Evolutionary conservation across 371 early-diverging fungal genomes (phyloP), one percentile per base, ranked within the genome.

Genomic region (Rhizopus arrhizus): DNA sequence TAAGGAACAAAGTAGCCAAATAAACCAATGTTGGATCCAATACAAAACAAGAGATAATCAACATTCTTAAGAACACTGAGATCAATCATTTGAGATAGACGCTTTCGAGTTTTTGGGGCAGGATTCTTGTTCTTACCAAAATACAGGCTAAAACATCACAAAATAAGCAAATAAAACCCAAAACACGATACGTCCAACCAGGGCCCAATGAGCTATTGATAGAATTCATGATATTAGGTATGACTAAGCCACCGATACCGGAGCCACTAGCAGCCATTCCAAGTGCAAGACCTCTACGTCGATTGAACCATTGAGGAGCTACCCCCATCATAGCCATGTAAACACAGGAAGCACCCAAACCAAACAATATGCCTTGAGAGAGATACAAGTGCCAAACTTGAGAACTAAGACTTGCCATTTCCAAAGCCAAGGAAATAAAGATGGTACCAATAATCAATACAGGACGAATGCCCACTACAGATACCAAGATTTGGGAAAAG

Each of bases 231-330:
- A 92, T 62, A 13, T 89, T 86, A 0, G 88, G 81, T 56, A 91
- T 69, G 13, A 85, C 74, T 2, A 92, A 73, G 1, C 92, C 92
- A 33, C 94, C 94, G 41, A 91, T 72, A 6, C 94, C 94, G 4
- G 86, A 81, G 9, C 94, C 94, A 64, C 89, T 77, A 35, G 88
- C 83, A 42, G 88, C 84, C 0, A 94, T 66, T 5, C 93, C 94
- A 0, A 86, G 77, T 6, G 90, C 92, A 42, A 94, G 58, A 0
- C 90, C 89, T 10, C 92, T 80, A 16, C 77, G 69, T n/a, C 76
- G 78, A 15, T 56, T 60, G 64, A 93, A 94, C 91, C 91, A 94
- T 62, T 92, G 93, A 1, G 89, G 69, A 3, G 89, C 82, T 2
- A 90, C 69, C n/a, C 78, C 63, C 65, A 87, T 75, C 28, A 63